These are phyloP conservation scores for Hevea brasiliensis DNA, from an alignment of 345 rosid genomes.

Conservation along the genomic window DNA sequence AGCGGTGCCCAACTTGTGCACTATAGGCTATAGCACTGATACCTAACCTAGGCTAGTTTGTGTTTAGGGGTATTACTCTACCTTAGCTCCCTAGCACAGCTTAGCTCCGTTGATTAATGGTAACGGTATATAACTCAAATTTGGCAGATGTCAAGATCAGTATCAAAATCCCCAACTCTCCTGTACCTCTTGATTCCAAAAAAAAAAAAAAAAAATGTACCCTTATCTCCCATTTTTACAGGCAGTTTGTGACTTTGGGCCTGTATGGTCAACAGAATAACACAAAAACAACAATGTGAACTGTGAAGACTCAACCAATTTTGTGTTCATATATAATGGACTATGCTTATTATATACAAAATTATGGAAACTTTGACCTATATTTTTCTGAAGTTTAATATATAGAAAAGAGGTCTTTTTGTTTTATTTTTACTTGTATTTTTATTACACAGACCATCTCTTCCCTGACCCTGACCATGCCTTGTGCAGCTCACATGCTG, in stretches of 20 bases:
- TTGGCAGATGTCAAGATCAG: too few relatives aligned
- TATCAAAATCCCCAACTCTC: too few relatives aligned
- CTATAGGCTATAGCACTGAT: not conserved
- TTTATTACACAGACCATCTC: conserved; percentile 2
- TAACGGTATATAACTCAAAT: too few relatives aligned
- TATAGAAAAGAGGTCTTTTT: not conserved
- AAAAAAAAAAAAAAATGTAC: too few relatives aligned
- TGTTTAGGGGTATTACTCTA: too few relatives aligned
- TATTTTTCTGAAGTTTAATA: not conserved
- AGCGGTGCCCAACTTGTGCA: not conserved
- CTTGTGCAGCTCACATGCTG: conserved; percentile 48
- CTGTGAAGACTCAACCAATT: not conserved
- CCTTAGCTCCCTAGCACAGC: too few relatives aligned
- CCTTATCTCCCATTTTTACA: not conserved
- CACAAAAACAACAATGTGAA: conserved; percentile 11
- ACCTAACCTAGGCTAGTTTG: not conserved
- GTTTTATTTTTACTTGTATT: not conserved
- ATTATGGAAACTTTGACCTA: conserved; percentile 20
- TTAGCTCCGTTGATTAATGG: too few relatives aligned
- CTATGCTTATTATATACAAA: not conserved
- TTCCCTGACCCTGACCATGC: conserved; percentile 28
- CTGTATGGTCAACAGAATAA: too few relatives aligned
- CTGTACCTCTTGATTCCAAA: too few relatives aligned
- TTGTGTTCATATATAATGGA: not conserved
- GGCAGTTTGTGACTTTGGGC: too few relatives aligned